Base-by-base conservation (phyloP, 192 early-diverging fungal species). In the Backusella mclennaniae region DNA sequence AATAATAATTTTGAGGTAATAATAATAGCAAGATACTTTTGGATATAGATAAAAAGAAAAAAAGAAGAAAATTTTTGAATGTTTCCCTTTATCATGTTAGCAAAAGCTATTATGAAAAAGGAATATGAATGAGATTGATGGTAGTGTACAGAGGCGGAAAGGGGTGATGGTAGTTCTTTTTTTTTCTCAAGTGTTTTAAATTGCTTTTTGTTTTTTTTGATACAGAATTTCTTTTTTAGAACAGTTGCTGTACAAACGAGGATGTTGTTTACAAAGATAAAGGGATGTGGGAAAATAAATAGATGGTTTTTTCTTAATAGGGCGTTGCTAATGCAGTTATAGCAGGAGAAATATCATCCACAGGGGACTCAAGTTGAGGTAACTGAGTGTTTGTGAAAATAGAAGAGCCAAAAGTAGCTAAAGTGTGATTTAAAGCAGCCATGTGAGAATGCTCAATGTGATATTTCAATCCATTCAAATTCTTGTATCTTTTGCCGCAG, bases 401-500 rank as follows among this genome's bases (percentile, higher is more conserved):
- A 35, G 80, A 63, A 36, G 69, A 74, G 26, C 80, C 76, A 76
- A 82, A 78, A n/a, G 76, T 72, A 39, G 76, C 76, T 35, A 82
- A 69, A 21, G 80, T 82, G 33, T 78, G 79, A 53, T 84, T 77
- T 42, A 84, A 44, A 31, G 79, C 82, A 35, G 82, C 73, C 79
- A 84, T 82, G 84, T 97, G 96, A 35, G 93, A 91, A 80, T 97
- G 96, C 79, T 96, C 94, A 52, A 95, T 88, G 77, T 98, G 96
- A 85, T 98, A 98, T 85, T 97, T 97, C 75, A 97, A 87, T 6
- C 97, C 97, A 75, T 97, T 97, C 74, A 96, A 84, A 83, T 98
- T 98, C 88, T 98, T 98, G 90, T 98, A 98, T 59, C 93, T 88
- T 82, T 97, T 97, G 76, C 92, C 93, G 88, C 97, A 98, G 49